Base-by-base conservation (phyloP, 805 yeast genomes). In the Lachancea fermentati region DNA sequence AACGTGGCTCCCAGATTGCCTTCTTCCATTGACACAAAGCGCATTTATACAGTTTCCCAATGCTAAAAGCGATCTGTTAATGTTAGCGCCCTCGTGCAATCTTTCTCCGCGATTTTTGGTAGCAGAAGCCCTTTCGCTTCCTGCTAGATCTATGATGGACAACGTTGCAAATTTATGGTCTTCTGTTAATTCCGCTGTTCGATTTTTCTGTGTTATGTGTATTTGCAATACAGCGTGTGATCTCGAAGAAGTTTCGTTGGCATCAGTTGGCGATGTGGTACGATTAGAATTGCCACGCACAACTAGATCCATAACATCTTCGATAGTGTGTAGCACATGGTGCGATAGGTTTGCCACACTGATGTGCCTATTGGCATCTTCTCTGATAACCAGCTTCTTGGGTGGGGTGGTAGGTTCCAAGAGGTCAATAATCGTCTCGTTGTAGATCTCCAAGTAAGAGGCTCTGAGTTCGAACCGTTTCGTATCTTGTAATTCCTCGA, bases 11-110 rank as follows among this genome's bases (percentile, higher is more conserved):
- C 36, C 41, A 36, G 52, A 69, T 44, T 76, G 65, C 51, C 75
- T 71, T 42, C 75, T 65, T 37, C 75, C 67, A 42, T 80, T 71
- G 49, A 81, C 88, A 63, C 96, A 85, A 32, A 89, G 67, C 1
- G 97, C 96, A 60, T 87, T 88, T 46, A 91, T 89, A 62, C 97
- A 91, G 55, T 88, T 89, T 0, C 97, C 97, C 34, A 91, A 69
- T 0, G 97, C 96, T 36, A 91, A 63, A 33, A 91, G 67, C 0
- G 96, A 87, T 57, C 80, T 78, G 65, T 91, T 91, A 56, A 91
- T 91, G 58, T 86, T 86, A 11, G 97, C 97, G 19, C 97, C 97
- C 60, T 91, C 97, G 41, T 77, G 75, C 11, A 91, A 69, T 36
- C 96, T 66, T 22, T 72, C 75, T 0, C 97, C 97, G 34, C 87